Evolutionary conservation across 2,329 filamentous ascomycete genomes (phyloP), one percentile per base, ranked within the genome.

Genomic region (Ophiostoma sp.): DNA sequence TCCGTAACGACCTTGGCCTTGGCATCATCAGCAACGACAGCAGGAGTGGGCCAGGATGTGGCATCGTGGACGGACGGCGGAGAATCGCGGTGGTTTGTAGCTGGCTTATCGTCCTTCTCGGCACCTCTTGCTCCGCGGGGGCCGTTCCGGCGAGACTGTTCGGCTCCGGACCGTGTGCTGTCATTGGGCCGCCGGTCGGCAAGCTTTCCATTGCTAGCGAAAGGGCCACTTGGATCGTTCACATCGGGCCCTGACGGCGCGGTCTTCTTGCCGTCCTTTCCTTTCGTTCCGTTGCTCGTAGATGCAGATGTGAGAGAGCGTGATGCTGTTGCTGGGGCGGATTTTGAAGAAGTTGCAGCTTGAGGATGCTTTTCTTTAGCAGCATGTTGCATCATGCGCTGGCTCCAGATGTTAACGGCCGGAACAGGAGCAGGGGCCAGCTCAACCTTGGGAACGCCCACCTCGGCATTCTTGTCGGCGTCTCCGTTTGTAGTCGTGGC

Each of bases 31-130:
- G 78, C 78, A 65, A 89, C 87, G 66, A 89, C 86, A 1, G 88
- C 92, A 0, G 93, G 93, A 2, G 94, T 98, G 16, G 95, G 95
- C 95, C 95, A 99, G 27, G 88, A 88, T 67, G 87, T 81, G 65
- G 91, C 84, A 77, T 98, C 93, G 69, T 85, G 87, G 64, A 92
- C 89, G 2, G 91, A 84, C 40, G 91, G 91, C 4, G 81, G 75
- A 2, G 78, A 71, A 38, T 78, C 79, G 14, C 67, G 70, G 18
- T 47, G 70, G 2, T 72, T 41, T 8, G 64, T 65, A 3, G 72
- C 49, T 9, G 66, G 64, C 52, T 76, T 78, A 2, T 78, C 76
- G 12, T 81, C 80, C 71, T 80, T 84, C 27, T 84, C 83, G 2
- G 76, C 74, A 18, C 75, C 71, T 69, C 83, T 80, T 68, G 78